Base-by-base conservation (phyloP, 225 moss, liverwort and hornwort species). In the Sphagnum contortum region DNA sequence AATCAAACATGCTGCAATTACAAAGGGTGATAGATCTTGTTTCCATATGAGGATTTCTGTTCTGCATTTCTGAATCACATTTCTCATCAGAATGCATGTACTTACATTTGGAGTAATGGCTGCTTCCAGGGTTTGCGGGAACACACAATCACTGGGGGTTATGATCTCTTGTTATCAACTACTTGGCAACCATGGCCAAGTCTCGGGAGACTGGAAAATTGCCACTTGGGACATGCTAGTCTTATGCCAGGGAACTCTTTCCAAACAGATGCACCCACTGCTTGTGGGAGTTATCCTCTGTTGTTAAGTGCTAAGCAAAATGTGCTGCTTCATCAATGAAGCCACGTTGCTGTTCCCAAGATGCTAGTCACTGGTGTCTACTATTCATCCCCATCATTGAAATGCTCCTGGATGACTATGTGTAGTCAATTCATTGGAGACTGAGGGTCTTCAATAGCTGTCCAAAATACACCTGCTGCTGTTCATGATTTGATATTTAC, bases 221-320 rank as follows among this genome's bases (percentile, higher is more conserved):
- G 71, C 73, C 81, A 78, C 69, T 73, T 73, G 81, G 62, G 84
- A 71, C 81, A 76, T 68, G 73, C 69, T 3, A 61, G 47, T 67
- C 52, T 29, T 29, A 64, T 47, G 47, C 57, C 76, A 9, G 72
- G 44, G 64, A 57, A 68, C 52, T 50, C 6, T 70, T 59, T 63
- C 48, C 61, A 50, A 54, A 66, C 84, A 55, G 84, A 80, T 60
- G 48, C 68, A 64, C 61, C 73, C 5, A 49, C 84, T 50, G 84
- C 72, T 57, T 77, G 80, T 75, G 84, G 84, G 73, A 73, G 77
- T 53, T 80, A 77, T 45, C 75, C 84, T 77, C 70, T 73, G 64
- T 84, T 84, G 50, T 71, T 80, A 49, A 77, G 84, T 69, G 75
- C 84, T n/a, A 75, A 77, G 56, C 80, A 84, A 69, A 80, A 84